Evolutionary conservation across 169 alveolate genomes (phyloP).

Genomic region (Neospora caninum): DNA sequence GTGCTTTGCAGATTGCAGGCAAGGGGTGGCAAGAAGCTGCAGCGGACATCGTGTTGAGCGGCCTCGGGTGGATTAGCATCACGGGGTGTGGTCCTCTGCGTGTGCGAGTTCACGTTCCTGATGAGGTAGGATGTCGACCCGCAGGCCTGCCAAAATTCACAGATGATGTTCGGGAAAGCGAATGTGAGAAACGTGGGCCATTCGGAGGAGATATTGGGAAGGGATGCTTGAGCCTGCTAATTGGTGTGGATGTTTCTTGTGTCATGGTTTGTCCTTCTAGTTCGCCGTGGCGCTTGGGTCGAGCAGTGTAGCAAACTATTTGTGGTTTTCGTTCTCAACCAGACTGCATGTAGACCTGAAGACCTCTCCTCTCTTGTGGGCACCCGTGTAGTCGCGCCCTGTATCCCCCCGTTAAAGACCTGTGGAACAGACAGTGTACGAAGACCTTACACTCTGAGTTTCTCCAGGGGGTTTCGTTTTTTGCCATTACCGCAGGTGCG

Average conservation of each 20-base stretch:
- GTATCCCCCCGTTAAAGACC: no score
- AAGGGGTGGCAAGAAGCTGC: slow-evolving; percentile 15
- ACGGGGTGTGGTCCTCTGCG: slow-evolving; percentile 33
- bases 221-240: not conserved
- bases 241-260: no score
- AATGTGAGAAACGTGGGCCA: not conserved
- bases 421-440: no score
- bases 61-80: slow-evolving; percentile 44
- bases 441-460: no score
- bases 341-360: no score
- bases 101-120: not conserved
- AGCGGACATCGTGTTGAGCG: slow-evolving; percentile 21
- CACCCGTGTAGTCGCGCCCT: no score
- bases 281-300: no score
- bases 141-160: not conserved
- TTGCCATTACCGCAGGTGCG: slow-evolving; percentile 2
- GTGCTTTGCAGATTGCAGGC: not conserved
- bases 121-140: not conserved
- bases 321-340: no score
- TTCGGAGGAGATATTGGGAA: not conserved
- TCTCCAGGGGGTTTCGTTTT: not conserved
- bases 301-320: no score
- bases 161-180: not conserved
- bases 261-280: no score
- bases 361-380: no score